Base-by-base conservation (phyloP, 192 early-diverging fungal genomes). In the Coemansia javaensis region DNA sequence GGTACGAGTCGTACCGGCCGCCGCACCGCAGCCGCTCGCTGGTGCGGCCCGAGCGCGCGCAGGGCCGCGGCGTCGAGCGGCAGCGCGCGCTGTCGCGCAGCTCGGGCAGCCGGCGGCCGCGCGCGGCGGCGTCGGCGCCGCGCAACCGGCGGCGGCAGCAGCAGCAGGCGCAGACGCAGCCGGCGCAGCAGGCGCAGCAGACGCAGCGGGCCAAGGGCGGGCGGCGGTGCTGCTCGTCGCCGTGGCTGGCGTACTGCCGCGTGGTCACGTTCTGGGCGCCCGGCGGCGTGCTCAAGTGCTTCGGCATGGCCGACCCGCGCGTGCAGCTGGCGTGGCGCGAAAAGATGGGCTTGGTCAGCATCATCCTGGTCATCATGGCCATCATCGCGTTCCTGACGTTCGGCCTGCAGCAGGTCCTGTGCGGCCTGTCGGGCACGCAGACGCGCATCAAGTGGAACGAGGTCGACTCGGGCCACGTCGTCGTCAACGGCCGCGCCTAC, bases 241-340 rank as follows among this genome's bases (percentile, higher is more conserved):
- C 66, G 9, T 82, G 81, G 81, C 62, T 70, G 39, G 53, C 74
- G 6, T 82, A 77, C 57, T 77, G 74, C 33, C 63, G 70, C 27
- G 47, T 79, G 15, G 63, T 79, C 21, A 82, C 81, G 17, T 82
- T 78, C 47, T 82, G 73, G 51, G 72, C 77, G 44, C 80, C 80
- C 6, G 54, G 67, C 0, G 61, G 73, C n/a, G 55, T 81, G 14
- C 62, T 82, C 16, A 51, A 56, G 50, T 74, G 68, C 57, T 78
- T 59, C 32, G 87, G 87, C 5, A 83, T 87, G 59, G 54, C 66
- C 17, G 69, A 79, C 30, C 33, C 47, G 11, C 72, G 55, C 28
- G 78, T 82, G 57, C 88, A 88, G 45, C 60, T 63, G 50, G 94
- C 93, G 21, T 96, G 87, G 86, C 81, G 90, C 57, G 93, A 96